These are phyloP conservation scores for Fomitopsis serialis DNA, from an alignment of 768 basidiomycete genomes.

Conservation along the genomic window DNA sequence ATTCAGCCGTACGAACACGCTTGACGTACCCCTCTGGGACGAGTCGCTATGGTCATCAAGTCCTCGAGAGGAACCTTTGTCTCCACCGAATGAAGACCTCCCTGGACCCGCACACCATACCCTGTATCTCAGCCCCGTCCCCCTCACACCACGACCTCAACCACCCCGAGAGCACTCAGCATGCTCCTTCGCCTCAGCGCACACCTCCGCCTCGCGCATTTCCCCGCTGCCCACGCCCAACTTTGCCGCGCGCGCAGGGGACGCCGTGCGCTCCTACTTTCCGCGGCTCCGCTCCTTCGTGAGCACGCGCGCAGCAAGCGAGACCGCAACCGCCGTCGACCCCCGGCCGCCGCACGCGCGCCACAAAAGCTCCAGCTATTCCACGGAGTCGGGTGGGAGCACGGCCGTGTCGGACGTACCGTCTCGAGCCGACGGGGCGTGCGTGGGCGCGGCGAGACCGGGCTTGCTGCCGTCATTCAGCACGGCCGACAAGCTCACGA, in stretches of 20 bases:
- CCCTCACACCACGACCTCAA: conserved; percentile 15
- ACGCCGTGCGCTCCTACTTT: conserved; percentile 10
- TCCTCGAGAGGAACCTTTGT: neutral
- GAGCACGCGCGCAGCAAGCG: neutral
- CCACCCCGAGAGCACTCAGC: conserved; percentile 1
- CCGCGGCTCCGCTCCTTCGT: conserved; percentile 6
- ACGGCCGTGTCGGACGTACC: conserved; percentile 4
- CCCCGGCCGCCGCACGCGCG: neutral
- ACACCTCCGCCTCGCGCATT: neutral
- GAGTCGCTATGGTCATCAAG: neutral
- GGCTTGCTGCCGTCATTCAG: conserved; percentile 14
- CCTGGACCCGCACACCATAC: neutral
- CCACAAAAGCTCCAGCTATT: neutral
- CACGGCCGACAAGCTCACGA: conserved; percentile 37
- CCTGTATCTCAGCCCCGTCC: conserved; percentile 7
- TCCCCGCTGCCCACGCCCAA: conserved; percentile 18
- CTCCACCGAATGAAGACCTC: neutral
- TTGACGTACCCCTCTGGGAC: neutral
- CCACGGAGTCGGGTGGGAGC: neutral
- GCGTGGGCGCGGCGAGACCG: neutral
- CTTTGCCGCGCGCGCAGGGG: conserved; percentile 5
- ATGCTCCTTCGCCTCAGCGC: conserved; percentile 1
- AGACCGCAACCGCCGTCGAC: neutral
- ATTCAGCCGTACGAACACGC: neutral
- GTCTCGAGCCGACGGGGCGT: neutral